Percentiles rank a stretch among this genome's conserved stretches.
phyloP scores from a whole-genome alignment of 768 basidiomycete genomes.

The Flagelloscypha sp. region DNA sequence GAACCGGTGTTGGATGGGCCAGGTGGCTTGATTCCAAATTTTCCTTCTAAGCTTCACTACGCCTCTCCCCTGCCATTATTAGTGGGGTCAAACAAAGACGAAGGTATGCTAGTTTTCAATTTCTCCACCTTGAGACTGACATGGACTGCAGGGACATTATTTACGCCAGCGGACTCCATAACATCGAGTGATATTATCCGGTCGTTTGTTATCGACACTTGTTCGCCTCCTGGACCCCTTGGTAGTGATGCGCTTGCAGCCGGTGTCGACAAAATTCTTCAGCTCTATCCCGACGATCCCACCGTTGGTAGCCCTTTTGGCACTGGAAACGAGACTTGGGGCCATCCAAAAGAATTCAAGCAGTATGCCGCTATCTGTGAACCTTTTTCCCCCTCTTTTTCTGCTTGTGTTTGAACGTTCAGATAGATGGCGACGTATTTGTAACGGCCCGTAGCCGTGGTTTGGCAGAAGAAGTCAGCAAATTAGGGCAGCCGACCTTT shows the following conservation, averaged over 20 bases:
- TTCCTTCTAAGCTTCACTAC: conserved; percentile 24
- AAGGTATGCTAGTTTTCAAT: conserved; percentile 26
- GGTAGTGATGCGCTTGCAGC: conserved; percentile 13
- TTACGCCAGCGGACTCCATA: conserved; percentile 17
- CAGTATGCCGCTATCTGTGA: conserved; percentile 14
- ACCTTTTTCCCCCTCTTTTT: not conserved
- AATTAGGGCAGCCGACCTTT: conserved; percentile 6
- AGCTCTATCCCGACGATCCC: conserved; percentile 22
- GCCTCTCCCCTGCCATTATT: conserved; percentile 34
- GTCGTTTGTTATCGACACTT: conserved; percentile 17
- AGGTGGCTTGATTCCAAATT: conserved; percentile 29
- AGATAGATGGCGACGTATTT: conserved; percentile 17
- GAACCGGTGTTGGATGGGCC: conserved; percentile 34
- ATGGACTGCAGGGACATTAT: conserved; percentile 23
- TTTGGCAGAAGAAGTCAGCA: conserved; percentile 3
- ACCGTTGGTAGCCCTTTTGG: conserved; percentile 22
- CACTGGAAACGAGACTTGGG: conserved; percentile 24
- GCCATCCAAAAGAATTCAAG: conserved; percentile 19
- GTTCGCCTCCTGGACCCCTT: conserved; percentile 20
- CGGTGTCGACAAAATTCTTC: conserved; percentile 12
- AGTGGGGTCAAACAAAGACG: conserved; percentile 35
- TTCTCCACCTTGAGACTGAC: not conserved
- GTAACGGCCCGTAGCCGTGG: conserved; percentile 11
- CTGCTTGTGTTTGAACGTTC: not conserved
- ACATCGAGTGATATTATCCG: conserved; percentile 19